Conservation (phyloP, 768 basidiomycete genomes). For the Panellus pusillus region DNA sequence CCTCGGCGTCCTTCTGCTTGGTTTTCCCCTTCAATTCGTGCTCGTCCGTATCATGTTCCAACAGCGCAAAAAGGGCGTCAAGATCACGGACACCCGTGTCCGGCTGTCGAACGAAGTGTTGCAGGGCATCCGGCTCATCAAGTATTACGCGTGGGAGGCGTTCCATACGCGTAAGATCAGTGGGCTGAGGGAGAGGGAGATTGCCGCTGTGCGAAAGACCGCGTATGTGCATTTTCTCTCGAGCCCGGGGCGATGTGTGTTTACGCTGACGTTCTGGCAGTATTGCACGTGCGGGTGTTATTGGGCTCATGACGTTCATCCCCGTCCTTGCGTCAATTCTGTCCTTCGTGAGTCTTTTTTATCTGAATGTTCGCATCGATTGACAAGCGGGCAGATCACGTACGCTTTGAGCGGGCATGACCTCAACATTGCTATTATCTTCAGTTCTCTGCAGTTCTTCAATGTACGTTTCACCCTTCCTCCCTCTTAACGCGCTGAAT, state of each 20-base stretch:
- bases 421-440: conserved; percentile 44
- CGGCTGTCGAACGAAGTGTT: conserved; percentile 53
- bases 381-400: conserved; percentile 35
- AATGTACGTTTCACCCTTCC: conserved; percentile 34
- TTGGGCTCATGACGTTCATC: conserved; percentile 33
- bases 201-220: conserved; percentile 35
- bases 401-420: conserved; percentile 45
- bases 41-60: conserved; percentile 43
- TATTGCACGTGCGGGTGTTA: conserved; percentile 25
- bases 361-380: conserved; percentile 20
- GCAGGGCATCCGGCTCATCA: conserved; percentile 47
- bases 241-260: background rate
- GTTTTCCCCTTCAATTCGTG: conserved; percentile 47
- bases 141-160: conserved; percentile 44
- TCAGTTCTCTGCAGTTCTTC: conserved; percentile 43
- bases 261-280: conserved; percentile 2
- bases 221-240: conserved; percentile 2
- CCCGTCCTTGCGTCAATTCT: conserved; percentile 40
- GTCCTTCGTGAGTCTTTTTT: conserved; percentile 34
- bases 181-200: conserved; percentile 38
- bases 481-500: background rate
- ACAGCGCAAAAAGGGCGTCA: conserved; percentile 46
- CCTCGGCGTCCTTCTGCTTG: conserved; percentile 46
- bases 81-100: conserved; percentile 54
- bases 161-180: conserved; percentile 40